Conservation (phyloP, 2,329 filamentous ascomycete species). For the Cytospora piceicola region DNA sequence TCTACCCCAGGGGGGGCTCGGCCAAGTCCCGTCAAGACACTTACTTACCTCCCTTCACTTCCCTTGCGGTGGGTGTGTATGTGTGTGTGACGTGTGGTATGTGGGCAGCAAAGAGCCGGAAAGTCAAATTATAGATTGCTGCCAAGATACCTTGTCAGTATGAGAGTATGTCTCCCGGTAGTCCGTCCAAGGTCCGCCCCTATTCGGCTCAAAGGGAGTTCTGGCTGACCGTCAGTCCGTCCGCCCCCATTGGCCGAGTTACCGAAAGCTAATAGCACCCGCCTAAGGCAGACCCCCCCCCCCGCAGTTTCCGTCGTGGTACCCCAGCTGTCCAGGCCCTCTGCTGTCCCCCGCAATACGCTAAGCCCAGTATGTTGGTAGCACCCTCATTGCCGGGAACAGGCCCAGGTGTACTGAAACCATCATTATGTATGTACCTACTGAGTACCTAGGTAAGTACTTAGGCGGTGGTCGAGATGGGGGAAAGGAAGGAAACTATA, state of each 20-base stretch:
- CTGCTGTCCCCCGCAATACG: constrained; percentile 24
- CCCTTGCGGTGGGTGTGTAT: neutral
- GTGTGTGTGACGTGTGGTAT: neutral
- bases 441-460: too few relatives aligned
- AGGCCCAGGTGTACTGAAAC: too few relatives aligned
- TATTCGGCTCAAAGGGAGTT: constrained; percentile 45
- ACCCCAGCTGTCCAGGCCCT: neutral
- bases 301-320: neutral
- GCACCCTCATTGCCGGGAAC: neutral
- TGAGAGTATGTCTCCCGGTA: neutral
- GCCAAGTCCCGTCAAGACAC: constrained; percentile 24
- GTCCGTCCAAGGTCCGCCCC: constrained; percentile 28
- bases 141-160: neutral
- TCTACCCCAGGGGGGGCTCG: neutral
- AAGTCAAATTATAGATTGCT: neutral
- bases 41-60: too few relatives aligned
- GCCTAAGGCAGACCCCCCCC: constrained; percentile 26
- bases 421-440: too few relatives aligned
- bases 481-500: neutral
- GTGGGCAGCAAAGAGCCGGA: neutral
- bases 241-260: constrained; percentile 52
- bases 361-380: constrained; percentile 11
- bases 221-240: constrained; percentile 22
- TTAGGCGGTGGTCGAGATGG: neutral
- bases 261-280: constrained; percentile 41